A percentile compares a stretch with the other conserved stretches of the same genome.
phyloP scores from a whole-genome alignment of 768 basidiomycete species.

The Leccinum barrowsii region DNA sequence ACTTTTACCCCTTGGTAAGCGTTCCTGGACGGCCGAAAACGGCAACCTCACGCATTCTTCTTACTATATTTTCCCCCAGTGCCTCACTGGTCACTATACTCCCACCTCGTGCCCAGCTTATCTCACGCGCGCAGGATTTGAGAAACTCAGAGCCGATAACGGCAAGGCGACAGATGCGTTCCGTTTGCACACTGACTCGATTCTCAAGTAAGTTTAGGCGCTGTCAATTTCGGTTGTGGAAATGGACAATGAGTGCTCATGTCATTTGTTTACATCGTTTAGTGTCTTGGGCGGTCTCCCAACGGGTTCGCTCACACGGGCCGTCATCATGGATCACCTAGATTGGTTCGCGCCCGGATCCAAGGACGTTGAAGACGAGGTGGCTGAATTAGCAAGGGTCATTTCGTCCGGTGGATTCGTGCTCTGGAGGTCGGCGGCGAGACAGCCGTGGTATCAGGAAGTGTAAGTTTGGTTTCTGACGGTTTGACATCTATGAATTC shows the following conservation, averaged over 20 bases:
- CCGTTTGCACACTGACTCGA: slow-evolving; percentile 69
- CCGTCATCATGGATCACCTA: slow-evolving; percentile 70
- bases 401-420: slow-evolving; percentile 57
- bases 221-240: background rate
- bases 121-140: slow-evolving; percentile 59
- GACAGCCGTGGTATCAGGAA: slow-evolving; percentile 62
- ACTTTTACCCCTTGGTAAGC: slow-evolving; percentile 57
- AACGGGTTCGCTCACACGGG: slow-evolving; percentile 52
- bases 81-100: slow-evolving; percentile 53
- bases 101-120: slow-evolving; percentile 59
- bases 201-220: slow-evolving; percentile 48
- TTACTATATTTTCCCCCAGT: slow-evolving; percentile 17
- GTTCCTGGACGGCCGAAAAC: slow-evolving; percentile 6
- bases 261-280: background rate
- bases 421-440: slow-evolving; percentile 64
- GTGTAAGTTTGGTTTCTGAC: slow-evolving; percentile 29
- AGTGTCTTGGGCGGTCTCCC: slow-evolving; percentile 46
- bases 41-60: background rate
- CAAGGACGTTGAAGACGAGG: slow-evolving; percentile 48
- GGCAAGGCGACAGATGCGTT: slow-evolving; percentile 48
- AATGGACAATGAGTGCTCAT: background rate
- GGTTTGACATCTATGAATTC: background rate
- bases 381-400: slow-evolving; percentile 51
- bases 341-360: slow-evolving; percentile 55
- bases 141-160: slow-evolving; percentile 47